These are phyloP conservation scores for Dryadomyces quercivorus DNA, from an alignment of 2,329 filamentous ascomycete genomes.

Conservation along the genomic window DNA sequence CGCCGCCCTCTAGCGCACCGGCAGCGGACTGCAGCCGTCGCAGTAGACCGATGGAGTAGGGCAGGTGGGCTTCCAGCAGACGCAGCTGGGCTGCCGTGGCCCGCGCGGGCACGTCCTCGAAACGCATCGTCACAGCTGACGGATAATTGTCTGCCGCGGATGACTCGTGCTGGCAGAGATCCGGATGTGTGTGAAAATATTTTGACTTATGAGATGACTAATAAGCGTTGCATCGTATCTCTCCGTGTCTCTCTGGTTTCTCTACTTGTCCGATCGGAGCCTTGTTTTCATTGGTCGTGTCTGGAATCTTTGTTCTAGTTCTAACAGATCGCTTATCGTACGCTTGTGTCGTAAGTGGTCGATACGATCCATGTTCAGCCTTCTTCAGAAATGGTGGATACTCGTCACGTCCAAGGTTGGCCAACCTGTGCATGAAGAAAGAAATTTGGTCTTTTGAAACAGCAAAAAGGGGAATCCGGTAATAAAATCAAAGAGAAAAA, in stretches of 20 bases:
- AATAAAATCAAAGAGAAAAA: background rate
- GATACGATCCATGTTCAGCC: too few relatives aligned
- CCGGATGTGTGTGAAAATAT: background rate
- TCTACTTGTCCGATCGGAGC: too few relatives aligned
- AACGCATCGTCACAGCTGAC: background rate
- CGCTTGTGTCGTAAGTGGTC: too few relatives aligned
- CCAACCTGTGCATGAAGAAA: too few relatives aligned
- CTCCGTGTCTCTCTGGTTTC: too few relatives aligned
- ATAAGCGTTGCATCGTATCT: background rate
- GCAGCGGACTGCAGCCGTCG: constrained; percentile 46
- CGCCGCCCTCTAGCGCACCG: constrained; percentile 7
- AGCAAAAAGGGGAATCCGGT: background rate
- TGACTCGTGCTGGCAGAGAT: background rate
- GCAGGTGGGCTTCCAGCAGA: constrained; percentile 38
- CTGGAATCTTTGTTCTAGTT: too few relatives aligned
- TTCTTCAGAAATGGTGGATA: too few relatives aligned
- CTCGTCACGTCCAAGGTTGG: too few relatives aligned
- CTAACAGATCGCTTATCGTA: too few relatives aligned
- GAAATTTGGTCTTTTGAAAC: background rate
- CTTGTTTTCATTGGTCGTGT: too few relatives aligned
- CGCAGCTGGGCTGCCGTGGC: constrained; percentile 24
- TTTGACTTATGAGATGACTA: background rate
- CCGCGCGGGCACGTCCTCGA: constrained; percentile 12
- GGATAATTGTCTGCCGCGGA: background rate
- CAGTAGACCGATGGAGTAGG: constrained; percentile 46